Evolutionary conservation across 257 asterid genomes (phyloP), one percentile per base, ranked within the genome.

Genomic region (Coffea eugenioides): DNA sequence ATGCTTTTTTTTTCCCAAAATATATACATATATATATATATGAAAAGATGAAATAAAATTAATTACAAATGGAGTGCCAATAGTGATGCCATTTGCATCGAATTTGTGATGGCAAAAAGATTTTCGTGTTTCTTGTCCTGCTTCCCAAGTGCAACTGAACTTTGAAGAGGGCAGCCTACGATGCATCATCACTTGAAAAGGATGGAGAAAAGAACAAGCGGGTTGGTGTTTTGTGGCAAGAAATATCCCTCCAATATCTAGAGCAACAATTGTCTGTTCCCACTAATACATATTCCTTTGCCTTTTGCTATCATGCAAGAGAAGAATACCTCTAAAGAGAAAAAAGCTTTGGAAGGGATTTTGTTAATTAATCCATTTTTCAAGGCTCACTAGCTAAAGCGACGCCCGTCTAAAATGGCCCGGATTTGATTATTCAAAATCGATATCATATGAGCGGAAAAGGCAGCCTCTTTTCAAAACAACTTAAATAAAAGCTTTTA

Each of bases 371-470:
- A 43, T 57, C 31, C 9, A 3, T 4, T 6, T 1, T 36, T 1
- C 41, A 43, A 68, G 72, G 48, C 56, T 54, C 65, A 67, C 7
- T 56, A 39, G 20, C 21, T 6, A 69, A 6, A 6, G 41, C 10
- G 71, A 75, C 80, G 31, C 54, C 66, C 80, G 80, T 75, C 77
- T 5, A 39, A 16, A 71, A 71, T 80, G 54, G 72, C 49, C 68
- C 27, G 56, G 57, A n/a, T 57, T 54, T 72, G 70, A 76, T 77
- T 5, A 77, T 81, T 84, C 80, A 69, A 73, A 80, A 31, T 41
- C 45, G 66, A 73, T 15, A 73, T 80, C 48, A 75, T 31, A 69
- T 39, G 16, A 31, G 31, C 45, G 13, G 67, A 77, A 84, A 84
- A 69, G 69, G 68, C n/a, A 25, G 0, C 23, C 62, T 64, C 68